Evolutionary conservation across 2,329 filamentous ascomycete species (phyloP), one percentile per base, ranked within the genome.

Genomic region (Colletotrichum lentis): DNA sequence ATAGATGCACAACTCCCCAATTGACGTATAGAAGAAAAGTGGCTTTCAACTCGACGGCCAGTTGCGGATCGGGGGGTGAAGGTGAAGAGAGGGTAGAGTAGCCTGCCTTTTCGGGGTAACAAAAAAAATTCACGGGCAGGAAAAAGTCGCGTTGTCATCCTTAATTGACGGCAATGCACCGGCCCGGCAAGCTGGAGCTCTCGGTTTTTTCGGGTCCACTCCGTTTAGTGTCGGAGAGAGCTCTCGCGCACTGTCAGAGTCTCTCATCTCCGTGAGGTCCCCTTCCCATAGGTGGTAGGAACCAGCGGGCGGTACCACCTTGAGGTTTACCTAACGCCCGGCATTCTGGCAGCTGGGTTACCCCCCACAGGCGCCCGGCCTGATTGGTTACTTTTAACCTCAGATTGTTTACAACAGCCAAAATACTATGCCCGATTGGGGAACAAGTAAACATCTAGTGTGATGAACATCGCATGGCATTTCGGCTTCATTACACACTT

Each of bases 141-240:
- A 61, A 65, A 67, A 67, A 43, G 43, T 65, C 43, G 65, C 50
- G 35, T 50, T 63, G 64, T 63, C 64, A 67, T 67, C 62, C 64
- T 62, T 59, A 63, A 67, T 67, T 68, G 65, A 68, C 65, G 65
- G 66, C 50, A 66, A 69, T 68, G 62, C 62, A 65, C 66, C 66
- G 66, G 66, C 55, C 66, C 66, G 62, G 66, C 55, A 44, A 47
- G 44, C 52, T 69, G 55, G 66, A 65, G 66, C 66, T 69, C 50
- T 60, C 57, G 49, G 66, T 49, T 68, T 59, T 53, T 60, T 60
- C 57, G 43, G 63, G 16, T 44, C 64, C 64, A 57, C 64, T 57
- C 64, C 59, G 64, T 14, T 57, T 35, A 54, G 50, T 54, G 12
- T 22, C 39, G 31, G 52, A 37, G 50, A 62, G 58, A 49, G 49